These are phyloP conservation scores for Podospora australis DNA, from an alignment of 495 filamentous ascomycete species.

Conservation along the genomic window DNA sequence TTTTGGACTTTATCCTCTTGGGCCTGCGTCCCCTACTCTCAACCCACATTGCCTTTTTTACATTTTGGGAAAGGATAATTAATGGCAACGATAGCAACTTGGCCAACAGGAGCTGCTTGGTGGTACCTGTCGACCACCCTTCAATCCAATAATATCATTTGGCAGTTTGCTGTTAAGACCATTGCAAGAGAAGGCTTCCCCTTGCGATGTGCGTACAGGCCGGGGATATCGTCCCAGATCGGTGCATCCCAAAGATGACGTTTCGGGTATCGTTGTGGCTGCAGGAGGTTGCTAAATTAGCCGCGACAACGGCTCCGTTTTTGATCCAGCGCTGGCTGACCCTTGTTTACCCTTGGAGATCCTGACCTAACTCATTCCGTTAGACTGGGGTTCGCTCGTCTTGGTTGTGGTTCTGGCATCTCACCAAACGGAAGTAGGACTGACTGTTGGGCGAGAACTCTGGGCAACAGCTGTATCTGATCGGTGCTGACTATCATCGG, in stretches of 20 bases:
- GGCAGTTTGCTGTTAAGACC: neutral
- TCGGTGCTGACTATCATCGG: too few relatives aligned
- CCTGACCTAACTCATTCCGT: too few relatives aligned
- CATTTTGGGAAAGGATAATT: neutral
- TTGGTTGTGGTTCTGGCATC: too few relatives aligned
- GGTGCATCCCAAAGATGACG: neutral
- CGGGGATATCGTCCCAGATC: too few relatives aligned
- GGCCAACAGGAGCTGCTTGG: neutral
- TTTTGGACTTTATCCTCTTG: too few relatives aligned
- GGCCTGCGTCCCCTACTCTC: too few relatives aligned
- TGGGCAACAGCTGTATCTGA: too few relatives aligned
- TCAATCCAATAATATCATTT: neutral
- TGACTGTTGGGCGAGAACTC: too few relatives aligned
- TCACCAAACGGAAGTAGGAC: too few relatives aligned
- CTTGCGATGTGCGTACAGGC: too few relatives aligned
- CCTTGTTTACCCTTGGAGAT: neutral
- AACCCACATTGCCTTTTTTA: too few relatives aligned
- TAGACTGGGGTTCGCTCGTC: too few relatives aligned
- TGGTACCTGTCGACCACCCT: neutral
- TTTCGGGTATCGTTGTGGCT: slow-evolving; percentile 9
- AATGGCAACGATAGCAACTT: neutral
- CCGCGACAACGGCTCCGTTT: slow-evolving; percentile 14
- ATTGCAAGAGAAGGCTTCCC: neutral
- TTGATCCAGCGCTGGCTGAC: neutral
- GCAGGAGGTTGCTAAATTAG: slow-evolving; percentile 7